These are phyloP conservation scores for Oryza nivara DNA, from an alignment of 176 grass and related monocot species.

Conservation along the genomic window DNA sequence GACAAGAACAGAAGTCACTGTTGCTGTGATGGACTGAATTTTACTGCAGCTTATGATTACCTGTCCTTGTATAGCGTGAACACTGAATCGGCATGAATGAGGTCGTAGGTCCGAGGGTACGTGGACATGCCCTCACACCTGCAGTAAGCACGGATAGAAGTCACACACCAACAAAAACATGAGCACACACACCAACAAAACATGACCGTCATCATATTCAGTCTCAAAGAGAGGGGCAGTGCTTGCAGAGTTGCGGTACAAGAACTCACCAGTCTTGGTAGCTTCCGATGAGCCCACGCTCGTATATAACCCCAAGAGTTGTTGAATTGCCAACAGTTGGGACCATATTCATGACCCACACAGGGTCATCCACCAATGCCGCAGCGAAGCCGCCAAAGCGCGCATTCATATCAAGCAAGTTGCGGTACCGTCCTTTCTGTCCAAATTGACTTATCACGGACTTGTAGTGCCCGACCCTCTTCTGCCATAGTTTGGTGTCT, in stretches of 20 bases:
- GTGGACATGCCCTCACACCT: constrained; percentile 98
- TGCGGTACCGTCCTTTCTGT: constrained; percentile 83
- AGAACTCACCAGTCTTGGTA: constrained; percentile 92
- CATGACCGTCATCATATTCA: not conserved
- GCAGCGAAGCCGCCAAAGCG: constrained; percentile 77
- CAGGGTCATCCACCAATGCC: constrained; percentile 66
- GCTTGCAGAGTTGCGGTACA: not conserved
- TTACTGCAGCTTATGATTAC: constrained; percentile 41
- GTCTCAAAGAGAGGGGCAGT: not conserved
- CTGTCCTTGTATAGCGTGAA: constrained; percentile 82
- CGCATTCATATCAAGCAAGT: constrained; percentile 96
- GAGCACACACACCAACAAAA: not conserved
- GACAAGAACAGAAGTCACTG: not conserved
- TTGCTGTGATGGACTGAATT: not conserved
- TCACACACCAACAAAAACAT: constrained; percentile 1
- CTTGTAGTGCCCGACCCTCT: constrained; percentile 76
- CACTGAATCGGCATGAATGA: constrained; percentile 79
- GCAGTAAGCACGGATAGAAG: constrained; percentile 40
- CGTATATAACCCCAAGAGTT: constrained; percentile 85
- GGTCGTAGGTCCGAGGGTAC: constrained; percentile 93
- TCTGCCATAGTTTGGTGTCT: constrained; percentile 80
- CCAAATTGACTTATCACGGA: constrained; percentile 60
- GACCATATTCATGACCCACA: constrained; percentile 96
- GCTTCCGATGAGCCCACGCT: constrained; percentile 90
- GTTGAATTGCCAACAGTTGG: constrained; percentile 61